Conservation (phyloP, 768 basidiomycete genomes). For the Boletellus emodensis region DNA sequence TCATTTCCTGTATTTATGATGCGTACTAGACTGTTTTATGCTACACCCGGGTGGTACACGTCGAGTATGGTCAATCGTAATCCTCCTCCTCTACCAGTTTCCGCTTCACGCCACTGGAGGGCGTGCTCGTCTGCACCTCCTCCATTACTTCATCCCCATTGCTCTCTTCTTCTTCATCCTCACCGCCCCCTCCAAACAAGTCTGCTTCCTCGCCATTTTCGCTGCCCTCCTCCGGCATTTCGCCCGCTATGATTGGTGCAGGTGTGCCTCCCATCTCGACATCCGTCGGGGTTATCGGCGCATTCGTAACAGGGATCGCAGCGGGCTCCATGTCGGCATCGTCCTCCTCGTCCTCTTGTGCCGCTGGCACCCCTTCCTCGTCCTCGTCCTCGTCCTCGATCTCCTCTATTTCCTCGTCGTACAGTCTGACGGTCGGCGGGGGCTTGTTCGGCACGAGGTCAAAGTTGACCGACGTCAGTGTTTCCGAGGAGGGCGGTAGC, state of each 20-base stretch:
- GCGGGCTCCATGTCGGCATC: slow-evolving; percentile 70
- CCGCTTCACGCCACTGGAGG: slow-evolving; percentile 66
- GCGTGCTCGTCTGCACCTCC: slow-evolving; percentile 55
- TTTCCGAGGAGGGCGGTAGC: slow-evolving; percentile 63
- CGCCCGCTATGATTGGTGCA: slow-evolving; percentile 32
- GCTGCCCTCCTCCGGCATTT: slow-evolving; percentile 57
- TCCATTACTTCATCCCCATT: slow-evolving; percentile 67
- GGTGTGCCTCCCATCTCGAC: slow-evolving; percentile 47
- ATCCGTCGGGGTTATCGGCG: slow-evolving; percentile 54
- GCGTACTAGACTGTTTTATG: slow-evolving; percentile 25
- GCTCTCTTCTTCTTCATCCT: slow-evolving; percentile 65
- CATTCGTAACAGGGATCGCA: slow-evolving; percentile 39
- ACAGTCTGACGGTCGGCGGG: slow-evolving; percentile 69
- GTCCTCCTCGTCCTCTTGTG: slow-evolving; percentile 53
- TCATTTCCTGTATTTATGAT: slow-evolving; percentile 24
- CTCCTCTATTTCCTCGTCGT: slow-evolving; percentile 80
- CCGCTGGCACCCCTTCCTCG: slow-evolving; percentile 22
- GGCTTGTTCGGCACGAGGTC: slow-evolving; percentile 83
- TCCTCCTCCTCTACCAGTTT: slow-evolving; percentile 86
- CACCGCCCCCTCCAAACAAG: slow-evolving; percentile 67
- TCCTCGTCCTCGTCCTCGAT: slow-evolving; percentile 50
- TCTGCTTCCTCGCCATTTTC: slow-evolving; percentile 73
- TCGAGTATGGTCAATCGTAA: slow-evolving; percentile 52
- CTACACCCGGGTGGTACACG: slow-evolving; percentile 1
- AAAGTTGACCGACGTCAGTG: slow-evolving; percentile 79